Evolutionary conservation across 2,329 filamentous ascomycete genomes (phyloP).

Genomic region (Periconia sp.): DNA sequence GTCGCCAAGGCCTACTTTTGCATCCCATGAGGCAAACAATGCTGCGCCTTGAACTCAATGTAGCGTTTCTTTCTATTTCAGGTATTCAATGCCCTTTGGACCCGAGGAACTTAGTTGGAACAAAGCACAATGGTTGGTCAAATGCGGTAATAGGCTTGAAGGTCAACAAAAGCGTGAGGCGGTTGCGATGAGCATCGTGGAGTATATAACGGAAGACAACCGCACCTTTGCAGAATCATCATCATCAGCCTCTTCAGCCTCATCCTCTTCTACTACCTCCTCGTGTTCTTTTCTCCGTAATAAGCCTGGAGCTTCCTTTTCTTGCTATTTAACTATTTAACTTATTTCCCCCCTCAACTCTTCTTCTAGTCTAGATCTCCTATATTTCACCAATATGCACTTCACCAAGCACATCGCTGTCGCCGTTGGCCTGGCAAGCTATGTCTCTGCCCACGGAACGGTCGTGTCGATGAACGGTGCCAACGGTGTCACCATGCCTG

Average conservation of each 20-base stretch:
- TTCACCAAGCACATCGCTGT: conserved; percentile 28
- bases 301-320: not conserved
- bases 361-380: too few species aligned
- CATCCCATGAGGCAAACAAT: conserved; percentile 8
- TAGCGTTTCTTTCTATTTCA: not conserved
- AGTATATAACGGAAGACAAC: not conserved
- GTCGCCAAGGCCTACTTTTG: conserved; percentile 8
- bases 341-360: not conserved
- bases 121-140: not conserved
- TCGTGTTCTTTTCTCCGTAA: not conserved
- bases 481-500: conserved; percentile 65
- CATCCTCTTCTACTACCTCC: not conserved
- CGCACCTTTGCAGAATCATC: not conserved
- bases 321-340: not conserved
- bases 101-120: conserved; percentile 1
- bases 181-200: not conserved
- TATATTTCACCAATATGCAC: conserved; percentile 21
- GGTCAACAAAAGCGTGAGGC: not conserved
- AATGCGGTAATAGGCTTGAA: not conserved
- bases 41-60: conserved; percentile 1
- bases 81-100: not conserved
- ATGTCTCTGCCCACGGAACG: conserved; percentile 60
- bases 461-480: conserved; percentile 60
- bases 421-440: conserved; percentile 32
- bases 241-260: conserved; percentile 2